Base-by-base conservation (phyloP, 2,329 filamentous ascomycete species). In the Fusarium newnesense region DNA sequence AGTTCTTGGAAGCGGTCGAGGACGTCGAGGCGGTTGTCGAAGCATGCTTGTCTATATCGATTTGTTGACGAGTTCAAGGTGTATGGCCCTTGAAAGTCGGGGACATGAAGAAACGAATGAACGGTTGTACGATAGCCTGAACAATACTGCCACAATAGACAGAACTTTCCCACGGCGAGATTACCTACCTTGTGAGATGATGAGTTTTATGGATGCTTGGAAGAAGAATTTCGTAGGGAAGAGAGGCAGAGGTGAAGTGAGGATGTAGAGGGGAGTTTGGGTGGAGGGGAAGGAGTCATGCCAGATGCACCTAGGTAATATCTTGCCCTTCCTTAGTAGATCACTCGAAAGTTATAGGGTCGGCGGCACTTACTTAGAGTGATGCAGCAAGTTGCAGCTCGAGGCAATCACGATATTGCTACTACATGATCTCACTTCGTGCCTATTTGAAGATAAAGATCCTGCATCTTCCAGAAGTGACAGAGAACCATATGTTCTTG, bases 271-370 rank as follows among this genome's bases (percentile, higher is more conserved):
- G 56, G 28, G 60, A 49, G 59, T 58, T 26, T 60, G 32, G 32
- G 30, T 18, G 6, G 19, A 69, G 65, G 43, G 75, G 75, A 77
- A 77, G 75, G 75, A 77, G 75, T 71, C 34, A 73, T 61, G 44
- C 69, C 59, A 60, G 32, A 52, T 36, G 49, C 49, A 52, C 49
- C 49, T 19, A 24, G 24, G 24, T 24, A 36, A 37, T 28, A 39
- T 26, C 42, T 34, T 30, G n/a, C 54, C 34, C 36, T 54, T 13
- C 34, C 50, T 53, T 40, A 18, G 18, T 28, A n/a, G 24, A 43
- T 54, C 42, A 26, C 37, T 36, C 21, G 28, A 49, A 28, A 36
- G 30, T 30, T 12, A 43, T 37, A 24, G 49, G 12, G 37, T 34
- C 12, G 26, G 44, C 36, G 10, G 46, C 24, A 53, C 56, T 42